Conservation (phyloP, 2,329 filamentous ascomycete species). For the Paramyrothecium roridum region DNA sequence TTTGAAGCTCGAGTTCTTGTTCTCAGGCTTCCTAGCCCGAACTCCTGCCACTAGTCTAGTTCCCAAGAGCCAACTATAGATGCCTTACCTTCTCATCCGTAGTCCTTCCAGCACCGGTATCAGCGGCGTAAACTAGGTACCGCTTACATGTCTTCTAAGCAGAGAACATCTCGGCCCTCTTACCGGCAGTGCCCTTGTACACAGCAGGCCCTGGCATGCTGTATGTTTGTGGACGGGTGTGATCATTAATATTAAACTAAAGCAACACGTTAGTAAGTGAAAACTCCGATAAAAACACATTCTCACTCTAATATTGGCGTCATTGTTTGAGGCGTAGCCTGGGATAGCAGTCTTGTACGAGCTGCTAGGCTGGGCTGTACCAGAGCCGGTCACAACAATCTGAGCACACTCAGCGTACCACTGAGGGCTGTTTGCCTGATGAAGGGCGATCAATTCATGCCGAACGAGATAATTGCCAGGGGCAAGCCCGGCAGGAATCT, state of each 20-base stretch:
- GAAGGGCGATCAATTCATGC: conserved; percentile 54
- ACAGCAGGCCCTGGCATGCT: conserved; percentile 12
- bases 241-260: conserved; percentile 13
- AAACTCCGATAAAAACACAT: conserved; percentile 10
- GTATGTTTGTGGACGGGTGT: conserved; percentile 10
- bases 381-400: conserved; percentile 45
- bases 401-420: conserved; percentile 58
- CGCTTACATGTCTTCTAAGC: neutral
- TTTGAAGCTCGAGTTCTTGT: no score
- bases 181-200: conserved; percentile 8
- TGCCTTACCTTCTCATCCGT: no score
- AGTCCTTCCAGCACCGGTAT: no score
- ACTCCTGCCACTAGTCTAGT: no score
- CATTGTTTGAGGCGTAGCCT: conserved; percentile 37
- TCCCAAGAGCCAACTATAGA: no score
- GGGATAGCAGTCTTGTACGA: conserved; percentile 42
- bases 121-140: no score
- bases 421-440: conserved; percentile 48
- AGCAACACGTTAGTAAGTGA: neutral
- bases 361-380: conserved; percentile 36
- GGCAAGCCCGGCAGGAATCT: conserved; percentile 44
- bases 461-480: conserved; percentile 54
- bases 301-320: conserved; percentile 44
- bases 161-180: conserved; percentile 9
- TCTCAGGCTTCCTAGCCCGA: no score